phyloP scores from a whole-genome alignment of 2,329 filamentous ascomycete species.

The Ophiostoma fasciatum region DNA sequence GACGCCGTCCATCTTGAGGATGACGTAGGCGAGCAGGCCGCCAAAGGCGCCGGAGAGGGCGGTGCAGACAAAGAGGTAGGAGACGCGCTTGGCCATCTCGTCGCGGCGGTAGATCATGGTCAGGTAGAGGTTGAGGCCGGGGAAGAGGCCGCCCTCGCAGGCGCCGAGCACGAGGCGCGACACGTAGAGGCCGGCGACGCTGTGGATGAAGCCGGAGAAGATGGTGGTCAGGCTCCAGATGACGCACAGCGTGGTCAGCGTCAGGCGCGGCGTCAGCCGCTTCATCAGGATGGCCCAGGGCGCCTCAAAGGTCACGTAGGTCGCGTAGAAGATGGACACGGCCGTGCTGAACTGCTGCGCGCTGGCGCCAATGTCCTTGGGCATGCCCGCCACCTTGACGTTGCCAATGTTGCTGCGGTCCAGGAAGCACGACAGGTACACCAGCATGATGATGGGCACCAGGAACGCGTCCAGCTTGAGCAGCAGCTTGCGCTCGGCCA shows the following conservation, averaged over 20 bases:
- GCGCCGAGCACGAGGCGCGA: slow-evolving; percentile 25
- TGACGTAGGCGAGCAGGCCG: slow-evolving; percentile 21
- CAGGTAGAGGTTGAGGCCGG: slow-evolving; percentile 24
- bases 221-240: slow-evolving; percentile 35
- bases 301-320: slow-evolving; percentile 50
- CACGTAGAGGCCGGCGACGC: slow-evolving; percentile 22
- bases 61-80: slow-evolving; percentile 26
- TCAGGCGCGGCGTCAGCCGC: slow-evolving; percentile 41
- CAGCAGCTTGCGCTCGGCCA: neutral
- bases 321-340: slow-evolving; percentile 27
- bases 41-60: slow-evolving; percentile 21
- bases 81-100: slow-evolving; percentile 25
- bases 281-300: slow-evolving; percentile 50
- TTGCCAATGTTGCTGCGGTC: slow-evolving; percentile 35
- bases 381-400: slow-evolving; percentile 1
- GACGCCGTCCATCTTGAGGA: slow-evolving; percentile 31
- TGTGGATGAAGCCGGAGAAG: slow-evolving; percentile 24
- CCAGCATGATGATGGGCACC: slow-evolving; percentile 41
- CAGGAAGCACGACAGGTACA: slow-evolving; percentile 48
- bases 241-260: slow-evolving; percentile 40
- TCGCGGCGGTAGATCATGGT: slow-evolving; percentile 31
- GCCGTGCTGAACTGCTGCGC: slow-evolving; percentile 36
- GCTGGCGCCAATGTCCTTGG: slow-evolving; percentile 46
- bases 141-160: slow-evolving; percentile 28
- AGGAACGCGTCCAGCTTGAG: neutral